phyloP scores from a whole-genome alignment of 2,329 filamentous ascomycete genomes.

The Venturia carpophila region DNA sequence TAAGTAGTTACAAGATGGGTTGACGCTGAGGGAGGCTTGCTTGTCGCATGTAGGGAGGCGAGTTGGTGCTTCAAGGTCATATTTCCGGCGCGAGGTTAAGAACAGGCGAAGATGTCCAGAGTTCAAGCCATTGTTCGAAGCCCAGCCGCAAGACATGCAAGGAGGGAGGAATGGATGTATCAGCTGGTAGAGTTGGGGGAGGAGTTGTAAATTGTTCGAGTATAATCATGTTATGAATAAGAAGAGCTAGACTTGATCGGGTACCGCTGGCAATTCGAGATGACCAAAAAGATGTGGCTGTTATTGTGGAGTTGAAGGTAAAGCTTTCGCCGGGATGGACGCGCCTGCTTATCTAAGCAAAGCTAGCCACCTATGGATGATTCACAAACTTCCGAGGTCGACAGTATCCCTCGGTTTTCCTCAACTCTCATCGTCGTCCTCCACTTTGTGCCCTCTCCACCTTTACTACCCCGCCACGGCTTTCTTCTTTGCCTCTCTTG shows the following conservation, averaged over 20 bases:
- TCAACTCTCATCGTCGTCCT: no score
- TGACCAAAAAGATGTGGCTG: neutral
- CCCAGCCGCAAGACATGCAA: neutral
- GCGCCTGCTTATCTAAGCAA: neutral
- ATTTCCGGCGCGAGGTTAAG: neutral
- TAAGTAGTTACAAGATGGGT: no score
- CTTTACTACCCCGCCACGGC: no score
- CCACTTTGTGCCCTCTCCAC: no score
- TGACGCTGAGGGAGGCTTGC: neutral
- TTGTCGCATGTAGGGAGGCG: neutral
- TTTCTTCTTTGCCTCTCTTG: no score
- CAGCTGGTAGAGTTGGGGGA: neutral
- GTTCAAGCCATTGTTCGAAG: neutral
- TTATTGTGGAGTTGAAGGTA: neutral
- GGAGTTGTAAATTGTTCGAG: neutral
- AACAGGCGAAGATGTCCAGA: neutral
- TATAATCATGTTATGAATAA: neutral
- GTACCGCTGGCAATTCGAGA: neutral
- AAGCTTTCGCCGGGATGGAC: neutral
- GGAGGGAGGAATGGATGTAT: neutral
- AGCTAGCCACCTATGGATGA: no score
- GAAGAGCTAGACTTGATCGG: neutral
- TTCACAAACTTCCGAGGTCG: no score
- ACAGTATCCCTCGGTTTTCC: no score
- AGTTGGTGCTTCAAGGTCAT: slow-evolving; percentile 1